Conservation (phyloP, 129 eudicot genomes). For the Ambrosia artemisiifolia region DNA sequence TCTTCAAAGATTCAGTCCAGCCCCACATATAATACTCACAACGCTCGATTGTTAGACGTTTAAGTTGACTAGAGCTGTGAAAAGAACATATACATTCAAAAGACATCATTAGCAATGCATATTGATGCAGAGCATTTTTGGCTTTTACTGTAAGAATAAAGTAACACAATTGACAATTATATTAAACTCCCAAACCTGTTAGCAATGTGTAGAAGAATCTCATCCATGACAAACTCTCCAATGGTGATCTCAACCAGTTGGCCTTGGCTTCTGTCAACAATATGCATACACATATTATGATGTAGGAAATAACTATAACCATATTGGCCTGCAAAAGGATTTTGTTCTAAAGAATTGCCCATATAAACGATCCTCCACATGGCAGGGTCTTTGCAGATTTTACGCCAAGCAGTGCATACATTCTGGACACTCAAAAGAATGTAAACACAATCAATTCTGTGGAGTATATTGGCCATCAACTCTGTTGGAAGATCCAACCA, state of each 20-base stretch:
- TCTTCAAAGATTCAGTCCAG: background rate
- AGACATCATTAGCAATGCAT: background rate
- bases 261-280: too few relatives aligned
- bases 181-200: background rate
- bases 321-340: too few relatives aligned
- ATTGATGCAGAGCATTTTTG: too few relatives aligned
- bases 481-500: background rate
- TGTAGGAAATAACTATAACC: too few relatives aligned
- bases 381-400: too few relatives aligned
- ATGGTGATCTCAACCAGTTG: too few relatives aligned
- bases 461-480: background rate
- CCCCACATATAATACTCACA: background rate
- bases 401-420: background rate
- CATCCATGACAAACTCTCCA: background rate
- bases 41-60: background rate
- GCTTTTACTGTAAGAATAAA: background rate
- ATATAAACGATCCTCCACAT: conserved; percentile 1
- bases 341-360: background rate
- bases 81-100: background rate
- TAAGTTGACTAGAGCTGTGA: background rate
- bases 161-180: background rate
- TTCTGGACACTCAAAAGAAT: background rate
- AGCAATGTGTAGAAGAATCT: conserved; percentile 1
- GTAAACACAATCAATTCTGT: background rate
- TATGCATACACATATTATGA: too few relatives aligned